Percentiles rank a stretch among this genome's conserved stretches.
phyloP scores from a whole-genome alignment of 768 basidiomycete genomes.

The Naematelia encephala region DNA sequence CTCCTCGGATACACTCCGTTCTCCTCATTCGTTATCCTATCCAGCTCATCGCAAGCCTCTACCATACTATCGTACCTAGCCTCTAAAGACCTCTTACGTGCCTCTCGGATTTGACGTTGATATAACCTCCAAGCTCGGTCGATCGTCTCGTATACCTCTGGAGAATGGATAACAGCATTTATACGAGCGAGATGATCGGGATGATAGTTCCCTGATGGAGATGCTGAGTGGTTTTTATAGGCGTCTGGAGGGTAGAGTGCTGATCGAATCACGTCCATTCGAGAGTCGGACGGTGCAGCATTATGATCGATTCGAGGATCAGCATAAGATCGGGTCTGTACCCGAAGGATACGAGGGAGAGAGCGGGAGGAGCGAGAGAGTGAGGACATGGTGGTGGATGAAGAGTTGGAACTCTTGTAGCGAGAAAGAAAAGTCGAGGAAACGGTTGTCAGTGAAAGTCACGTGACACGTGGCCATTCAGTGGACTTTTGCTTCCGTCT shows the following conservation, averaged over 20 bases:
- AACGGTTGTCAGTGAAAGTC: neutral
- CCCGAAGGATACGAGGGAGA: neutral
- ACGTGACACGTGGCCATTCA: neutral
- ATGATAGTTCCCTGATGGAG: conserved; percentile 77
- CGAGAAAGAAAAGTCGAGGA: neutral
- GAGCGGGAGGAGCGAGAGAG: neutral
- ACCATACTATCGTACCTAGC: conserved; percentile 80
- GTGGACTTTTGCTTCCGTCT: neutral
- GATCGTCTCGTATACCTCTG: conserved; percentile 86
- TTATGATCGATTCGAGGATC: neutral
- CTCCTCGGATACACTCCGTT: conserved; percentile 45
- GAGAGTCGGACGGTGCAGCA: conserved; percentile 19
- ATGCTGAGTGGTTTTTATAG: conserved; percentile 59
- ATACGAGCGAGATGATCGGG: conserved; percentile 73
- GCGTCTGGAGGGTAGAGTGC: conserved; percentile 72
- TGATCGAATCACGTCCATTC: conserved; percentile 65
- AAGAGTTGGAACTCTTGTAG: neutral
- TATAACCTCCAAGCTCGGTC: conserved; percentile 85
- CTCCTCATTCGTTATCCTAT: conserved; percentile 57
- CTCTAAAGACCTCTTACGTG: conserved; percentile 64
- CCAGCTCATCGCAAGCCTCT: conserved; percentile 78
- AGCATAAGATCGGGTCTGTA: neutral
- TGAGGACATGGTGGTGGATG: neutral
- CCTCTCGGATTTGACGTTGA: conserved; percentile 68
- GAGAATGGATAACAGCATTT: conserved; percentile 78